Evolutionary conservation across 2,329 filamentous ascomycete species (phyloP).

Genomic region (Phialophora tarda): DNA sequence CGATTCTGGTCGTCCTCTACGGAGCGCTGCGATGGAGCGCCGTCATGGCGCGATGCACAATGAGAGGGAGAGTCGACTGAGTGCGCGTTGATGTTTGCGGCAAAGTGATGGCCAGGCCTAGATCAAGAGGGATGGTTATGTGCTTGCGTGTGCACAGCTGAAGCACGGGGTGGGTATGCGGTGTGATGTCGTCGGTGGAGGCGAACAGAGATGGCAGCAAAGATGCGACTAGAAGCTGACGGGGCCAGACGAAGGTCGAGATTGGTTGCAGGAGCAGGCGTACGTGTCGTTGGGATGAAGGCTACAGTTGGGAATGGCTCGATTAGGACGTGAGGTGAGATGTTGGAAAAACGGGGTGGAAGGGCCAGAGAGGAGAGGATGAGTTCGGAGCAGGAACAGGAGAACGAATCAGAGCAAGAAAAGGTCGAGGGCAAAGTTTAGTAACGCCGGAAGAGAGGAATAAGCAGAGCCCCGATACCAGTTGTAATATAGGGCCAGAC

Average conservation of each 20-base stretch:
- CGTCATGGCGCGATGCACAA: conserved; percentile 14
- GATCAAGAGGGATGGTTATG: neutral
- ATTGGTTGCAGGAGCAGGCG: neutral
- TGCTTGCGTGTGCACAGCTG: neutral
- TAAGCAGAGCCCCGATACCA: neutral
- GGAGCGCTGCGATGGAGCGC: neutral
- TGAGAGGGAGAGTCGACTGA: neutral
- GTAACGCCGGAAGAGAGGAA: conserved; percentile 2
- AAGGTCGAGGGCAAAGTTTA: neutral
- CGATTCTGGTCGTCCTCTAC: conserved; percentile 9
- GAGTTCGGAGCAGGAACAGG: neutral
- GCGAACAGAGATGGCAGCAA: conserved; percentile 2
- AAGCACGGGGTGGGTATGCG: conserved; percentile 5
- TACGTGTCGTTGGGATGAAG: neutral
- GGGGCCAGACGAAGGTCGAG: neutral
- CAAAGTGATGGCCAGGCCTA: neutral
- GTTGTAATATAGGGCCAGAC: neutral
- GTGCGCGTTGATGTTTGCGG: neutral
- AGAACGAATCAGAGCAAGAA: conserved; percentile 2
- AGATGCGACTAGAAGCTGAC: neutral
- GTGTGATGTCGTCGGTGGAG: conserved; percentile 12
- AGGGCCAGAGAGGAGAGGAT: neutral
- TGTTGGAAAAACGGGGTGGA: neutral
- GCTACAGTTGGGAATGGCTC: neutral
- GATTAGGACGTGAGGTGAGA: conserved; percentile 8